A percentile compares a stretch with the other conserved stretches of the same genome.
Conservation (phyloP, 148 eudicot genomes). For the Amaranthus cruentus region DNA sequence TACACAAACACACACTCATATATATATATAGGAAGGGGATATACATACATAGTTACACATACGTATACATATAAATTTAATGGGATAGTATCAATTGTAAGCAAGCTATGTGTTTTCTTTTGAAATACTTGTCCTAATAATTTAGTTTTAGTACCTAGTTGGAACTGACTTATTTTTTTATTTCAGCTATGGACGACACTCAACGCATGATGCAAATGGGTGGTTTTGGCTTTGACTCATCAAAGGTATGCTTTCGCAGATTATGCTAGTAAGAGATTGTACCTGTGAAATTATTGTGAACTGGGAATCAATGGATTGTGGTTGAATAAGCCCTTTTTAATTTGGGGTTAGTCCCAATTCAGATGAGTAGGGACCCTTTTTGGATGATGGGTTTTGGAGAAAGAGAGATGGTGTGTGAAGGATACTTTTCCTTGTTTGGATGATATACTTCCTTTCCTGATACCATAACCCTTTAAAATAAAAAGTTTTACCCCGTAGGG, state of each 20-base stretch:
- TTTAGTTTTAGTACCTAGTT: neutral
- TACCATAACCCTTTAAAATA: too few relatives aligned
- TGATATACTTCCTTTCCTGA: neutral
- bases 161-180: slow-evolving; percentile 13
- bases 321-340: neutral
- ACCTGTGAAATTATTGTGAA: neutral
- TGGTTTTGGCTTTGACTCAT: slow-evolving; percentile 87
- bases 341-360: neutral
- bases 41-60: too few relatives aligned
- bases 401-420: neutral
- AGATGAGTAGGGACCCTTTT: neutral
- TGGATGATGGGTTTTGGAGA: too few relatives aligned
- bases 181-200: slow-evolving; percentile 93
- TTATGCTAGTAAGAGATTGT: neutral
- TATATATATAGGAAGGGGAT: too few relatives aligned
- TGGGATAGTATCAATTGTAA: neutral
- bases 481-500: too few relatives aligned
- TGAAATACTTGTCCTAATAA: too few relatives aligned
- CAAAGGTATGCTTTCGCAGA: slow-evolving; percentile 40
- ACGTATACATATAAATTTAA: neutral
- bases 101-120: neutral
- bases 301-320: neutral
- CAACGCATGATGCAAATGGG: slow-evolving; percentile 99
- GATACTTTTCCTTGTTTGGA: neutral
- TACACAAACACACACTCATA: too few relatives aligned